Evolutionary conservation across 352 stramenopile species (phyloP).

Genomic region (Pythium pyrilobum): DNA sequence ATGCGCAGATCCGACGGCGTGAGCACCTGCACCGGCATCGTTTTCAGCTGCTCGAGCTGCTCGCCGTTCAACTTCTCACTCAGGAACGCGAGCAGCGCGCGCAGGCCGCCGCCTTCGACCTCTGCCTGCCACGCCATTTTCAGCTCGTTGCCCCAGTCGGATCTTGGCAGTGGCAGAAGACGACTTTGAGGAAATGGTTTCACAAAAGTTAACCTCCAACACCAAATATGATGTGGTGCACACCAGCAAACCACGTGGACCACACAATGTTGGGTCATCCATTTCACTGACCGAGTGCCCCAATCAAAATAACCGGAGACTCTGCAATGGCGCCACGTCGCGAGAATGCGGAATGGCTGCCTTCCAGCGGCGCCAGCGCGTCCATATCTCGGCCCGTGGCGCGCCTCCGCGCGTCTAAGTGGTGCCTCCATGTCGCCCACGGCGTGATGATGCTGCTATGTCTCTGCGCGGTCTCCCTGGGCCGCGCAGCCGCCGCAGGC

Average conservation of each 20-base stretch:
- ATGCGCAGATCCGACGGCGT: constrained; percentile 13
- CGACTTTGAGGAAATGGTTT: no score
- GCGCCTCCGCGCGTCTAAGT: not conserved
- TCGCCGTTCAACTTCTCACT: constrained; percentile 3
- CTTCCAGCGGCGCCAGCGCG: not conserved
- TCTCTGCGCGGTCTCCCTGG: not conserved
- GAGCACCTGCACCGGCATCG: not conserved
- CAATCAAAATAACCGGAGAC: no score
- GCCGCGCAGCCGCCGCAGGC: not conserved
- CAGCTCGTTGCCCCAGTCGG: no score
- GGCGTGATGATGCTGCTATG: not conserved
- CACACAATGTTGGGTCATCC: no score
- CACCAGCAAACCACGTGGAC: no score
- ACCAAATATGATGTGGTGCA: no score
- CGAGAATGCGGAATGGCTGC: not conserved
- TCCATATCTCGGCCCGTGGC: not conserved
- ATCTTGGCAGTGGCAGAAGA: no score
- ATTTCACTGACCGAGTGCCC: no score
- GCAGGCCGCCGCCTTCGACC: constrained; percentile 24
- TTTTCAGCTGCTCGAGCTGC: not conserved
- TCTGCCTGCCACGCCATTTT: constrained; percentile 19
- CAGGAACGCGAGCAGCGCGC: constrained; percentile 24
- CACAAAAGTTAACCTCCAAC: no score
- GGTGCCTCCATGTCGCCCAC: not conserved
- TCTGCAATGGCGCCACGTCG: constrained; percentile 8